Evolutionary conservation across 2,329 filamentous ascomycete genomes (phyloP), one percentile per base, ranked within the genome.

Genomic region (Fusarium hostae): DNA sequence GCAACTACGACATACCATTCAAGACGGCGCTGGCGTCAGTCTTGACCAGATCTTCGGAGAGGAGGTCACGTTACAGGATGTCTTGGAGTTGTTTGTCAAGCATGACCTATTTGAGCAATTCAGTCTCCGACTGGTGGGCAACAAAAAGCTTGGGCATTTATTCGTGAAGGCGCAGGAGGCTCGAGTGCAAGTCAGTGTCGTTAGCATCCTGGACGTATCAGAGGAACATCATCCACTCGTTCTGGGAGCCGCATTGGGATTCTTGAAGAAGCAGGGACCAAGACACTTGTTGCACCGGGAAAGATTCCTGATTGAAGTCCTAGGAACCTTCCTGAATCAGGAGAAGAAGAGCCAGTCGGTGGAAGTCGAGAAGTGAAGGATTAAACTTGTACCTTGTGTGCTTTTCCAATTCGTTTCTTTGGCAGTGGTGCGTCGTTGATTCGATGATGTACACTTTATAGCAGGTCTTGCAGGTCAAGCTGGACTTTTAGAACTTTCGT

Each of bases 61-160:
- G 1, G 28, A 47, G 1, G 32, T n/a, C 3, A 37, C 54, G 3
- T 43, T 75, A 5, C 4, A 24, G 10, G 58, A 48, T 8, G 43
- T 72, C 6, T 28, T 76, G 10, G 22, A 51, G 3, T 39, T 70
- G 1, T 60, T 75, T 1, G 63, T 75, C 1, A 59, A 69, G 4
- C 59, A 76, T 0, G 72, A 71, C 2, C n/a, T 76, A 1, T 74
- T 76, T 20, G 74, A 76, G 4, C 54, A 63, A 3, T 66, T 76
- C 1, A 63, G 48, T 18, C 20, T 73, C 8, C 55, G 43, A 4
- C 35, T 76, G 4, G 20, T 76, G 7, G 39, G 56, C 3, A 59
- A 64, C 20, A 48, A 45, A 2, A 43, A 43, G 2, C 9, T 59
- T 5, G 20, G 32, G 4, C 48, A 32, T 8, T 9, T 71, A 0